These are phyloP conservation scores for Ampelocalamus luodianensis DNA, from an alignment of 176 grass and related monocot genomes.

Conservation along the genomic window DNA sequence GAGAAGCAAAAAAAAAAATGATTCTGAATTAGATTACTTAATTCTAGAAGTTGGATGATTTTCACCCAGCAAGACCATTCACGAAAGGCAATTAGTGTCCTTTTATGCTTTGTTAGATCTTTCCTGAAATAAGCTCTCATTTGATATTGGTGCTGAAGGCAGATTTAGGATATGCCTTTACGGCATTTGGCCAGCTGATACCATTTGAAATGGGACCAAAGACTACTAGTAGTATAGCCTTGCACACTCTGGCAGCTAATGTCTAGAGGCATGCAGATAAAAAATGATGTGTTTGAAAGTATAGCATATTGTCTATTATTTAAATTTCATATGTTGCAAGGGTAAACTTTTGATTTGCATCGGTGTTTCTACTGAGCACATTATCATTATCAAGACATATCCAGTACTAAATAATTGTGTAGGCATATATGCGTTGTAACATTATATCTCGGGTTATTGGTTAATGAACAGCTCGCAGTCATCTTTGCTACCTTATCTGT, in stretches of 20 bases:
- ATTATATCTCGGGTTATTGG: constrained; percentile 3
- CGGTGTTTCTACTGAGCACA: background rate
- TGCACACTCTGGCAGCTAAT: background rate
- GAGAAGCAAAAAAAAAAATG: background rate
- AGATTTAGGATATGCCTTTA: background rate
- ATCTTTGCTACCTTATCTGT: constrained; percentile 12
- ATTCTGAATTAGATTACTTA: constrained; percentile 23
- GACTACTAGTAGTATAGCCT: background rate
- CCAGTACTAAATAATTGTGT: background rate
- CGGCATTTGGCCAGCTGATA: background rate
- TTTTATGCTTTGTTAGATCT: background rate
- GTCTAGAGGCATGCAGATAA: background rate
- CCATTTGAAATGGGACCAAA: constrained; percentile 1
- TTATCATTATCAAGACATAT: background rate
- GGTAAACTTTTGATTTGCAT: constrained; percentile 24
- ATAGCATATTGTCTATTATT: background rate
- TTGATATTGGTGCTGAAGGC: constrained; percentile 3
- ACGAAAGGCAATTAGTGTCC: background rate
- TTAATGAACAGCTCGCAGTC: constrained; percentile 3
- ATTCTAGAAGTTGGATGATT: background rate
- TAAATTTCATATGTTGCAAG: constrained; percentile 9
- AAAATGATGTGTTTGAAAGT: background rate
- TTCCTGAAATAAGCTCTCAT: background rate
- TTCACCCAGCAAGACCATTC: background rate
- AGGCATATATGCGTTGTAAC: background rate